Percentiles rank a stretch among this genome's conserved stretches.
Conservation (phyloP, 1,284 basidiomycete species). For the Omphalotus olearius region DNA sequence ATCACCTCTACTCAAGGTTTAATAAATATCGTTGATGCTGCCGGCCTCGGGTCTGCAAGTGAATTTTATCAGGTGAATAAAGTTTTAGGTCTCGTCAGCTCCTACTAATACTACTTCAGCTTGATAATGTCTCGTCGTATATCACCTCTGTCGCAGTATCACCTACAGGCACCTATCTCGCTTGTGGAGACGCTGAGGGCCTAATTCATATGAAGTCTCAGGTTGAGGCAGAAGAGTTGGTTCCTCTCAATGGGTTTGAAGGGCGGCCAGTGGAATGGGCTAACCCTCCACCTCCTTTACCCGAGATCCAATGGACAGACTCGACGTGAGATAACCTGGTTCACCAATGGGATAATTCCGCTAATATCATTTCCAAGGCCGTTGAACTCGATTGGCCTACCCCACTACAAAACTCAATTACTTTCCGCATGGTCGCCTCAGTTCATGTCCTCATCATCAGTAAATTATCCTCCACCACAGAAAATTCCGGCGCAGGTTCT, state of each 20-base stretch:
- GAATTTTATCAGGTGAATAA: constrained; percentile 72
- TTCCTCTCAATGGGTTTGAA: constrained; percentile 86
- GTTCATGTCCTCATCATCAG: constrained; percentile 40
- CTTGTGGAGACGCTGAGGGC: constrained; percentile 90
- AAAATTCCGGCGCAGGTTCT: constrained; percentile 81
- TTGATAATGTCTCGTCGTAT: constrained; percentile 62
- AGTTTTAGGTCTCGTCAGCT: not conserved
- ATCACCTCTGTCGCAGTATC: constrained; percentile 83
- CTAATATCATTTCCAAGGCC: constrained; percentile 46
- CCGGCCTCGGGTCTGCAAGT: constrained; percentile 57
- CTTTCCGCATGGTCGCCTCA: constrained; percentile 77
- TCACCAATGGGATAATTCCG: constrained; percentile 3
- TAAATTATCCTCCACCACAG: constrained; percentile 57
- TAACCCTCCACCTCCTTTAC: constrained; percentile 66
- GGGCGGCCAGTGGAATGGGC: constrained; percentile 84
- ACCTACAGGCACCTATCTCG: constrained; percentile 85
- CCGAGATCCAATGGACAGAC: constrained; percentile 78
- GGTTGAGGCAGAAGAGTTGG: constrained; percentile 54
- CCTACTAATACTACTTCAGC: constrained; percentile 32
- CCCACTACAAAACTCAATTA: constrained; percentile 75
- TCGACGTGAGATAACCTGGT: constrained; percentile 54
- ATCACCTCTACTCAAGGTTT: constrained; percentile 84
- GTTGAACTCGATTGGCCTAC: constrained; percentile 87
- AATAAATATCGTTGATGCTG: constrained; percentile 86
- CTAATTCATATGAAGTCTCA: constrained; percentile 82